Percentiles rank a stretch among this genome's conserved stretches.
Evolutionary conservation across 2,329 filamentous ascomycete genomes (phyloP).

Genomic region (Magnaporthiopsis rhizophila): DNA sequence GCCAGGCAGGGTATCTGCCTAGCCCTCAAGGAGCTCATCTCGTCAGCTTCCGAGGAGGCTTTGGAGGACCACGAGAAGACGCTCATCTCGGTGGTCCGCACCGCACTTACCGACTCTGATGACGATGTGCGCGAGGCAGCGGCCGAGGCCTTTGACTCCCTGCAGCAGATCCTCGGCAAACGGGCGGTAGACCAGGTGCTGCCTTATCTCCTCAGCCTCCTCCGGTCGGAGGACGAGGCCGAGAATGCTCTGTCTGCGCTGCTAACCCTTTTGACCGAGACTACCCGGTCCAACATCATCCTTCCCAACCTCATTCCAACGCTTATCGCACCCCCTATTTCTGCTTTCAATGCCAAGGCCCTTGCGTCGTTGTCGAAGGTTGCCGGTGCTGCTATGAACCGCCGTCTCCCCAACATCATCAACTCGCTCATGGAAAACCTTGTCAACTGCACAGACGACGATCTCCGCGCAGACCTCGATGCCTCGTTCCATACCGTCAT

Average conservation of each 20-base stretch:
- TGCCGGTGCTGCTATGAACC: constrained; percentile 82
- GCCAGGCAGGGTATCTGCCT: constrained; percentile 97
- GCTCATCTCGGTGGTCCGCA: constrained; percentile 87
- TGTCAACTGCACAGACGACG: constrained; percentile 67
- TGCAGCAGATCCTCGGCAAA: constrained; percentile 92
- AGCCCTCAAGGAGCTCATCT: constrained; percentile 86
- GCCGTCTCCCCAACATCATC: constrained; percentile 80
- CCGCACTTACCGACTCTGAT: constrained; percentile 83
- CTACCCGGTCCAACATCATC: constrained; percentile 90
- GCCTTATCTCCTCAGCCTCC: constrained; percentile 81
- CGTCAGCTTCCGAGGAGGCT: constrained; percentile 78
- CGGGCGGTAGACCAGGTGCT: constrained; percentile 91
- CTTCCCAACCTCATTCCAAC: constrained; percentile 93
- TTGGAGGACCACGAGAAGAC: constrained; percentile 93
- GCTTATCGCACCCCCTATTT: constrained; percentile 81
- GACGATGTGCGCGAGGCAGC: constrained; percentile 89
- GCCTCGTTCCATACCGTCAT: constrained; percentile 82
- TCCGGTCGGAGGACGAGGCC: constrained; percentile 77
- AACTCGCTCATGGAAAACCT: constrained; percentile 94
- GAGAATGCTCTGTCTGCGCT: constrained; percentile 89
- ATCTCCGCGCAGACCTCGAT: constrained; percentile 64
- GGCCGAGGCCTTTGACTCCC: constrained; percentile 90
- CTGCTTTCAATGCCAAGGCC: constrained; percentile 89
- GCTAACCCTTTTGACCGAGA: constrained; percentile 87
- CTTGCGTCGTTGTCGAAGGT: constrained; percentile 90